Percentiles rank a stretch among this genome's conserved stretches.
Conservation (phyloP, 768 basidiomycete species). For the Boletus reticulatus region DNA sequence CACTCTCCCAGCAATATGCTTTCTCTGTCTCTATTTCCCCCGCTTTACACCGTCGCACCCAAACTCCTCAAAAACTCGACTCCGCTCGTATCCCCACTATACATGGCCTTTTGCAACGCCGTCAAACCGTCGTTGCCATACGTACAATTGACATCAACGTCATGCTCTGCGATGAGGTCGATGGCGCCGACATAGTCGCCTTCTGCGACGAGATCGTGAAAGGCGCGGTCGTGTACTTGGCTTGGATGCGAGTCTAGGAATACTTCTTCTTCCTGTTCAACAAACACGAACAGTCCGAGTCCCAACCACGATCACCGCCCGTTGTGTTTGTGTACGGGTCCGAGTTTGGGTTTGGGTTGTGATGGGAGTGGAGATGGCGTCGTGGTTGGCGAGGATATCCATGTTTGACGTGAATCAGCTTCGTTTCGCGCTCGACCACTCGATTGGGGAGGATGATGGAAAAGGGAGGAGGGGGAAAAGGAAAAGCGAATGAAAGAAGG, state of each 20-base stretch:
- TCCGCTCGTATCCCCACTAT: constrained; percentile 18
- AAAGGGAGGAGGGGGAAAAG: neutral
- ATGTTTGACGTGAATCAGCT: neutral
- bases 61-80: constrained; percentile 17
- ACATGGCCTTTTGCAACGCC: constrained; percentile 24
- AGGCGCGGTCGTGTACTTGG: constrained; percentile 20
- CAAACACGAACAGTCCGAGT: too few relatives aligned
- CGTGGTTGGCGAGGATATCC: neutral
- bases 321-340: too few relatives aligned
- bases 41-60: constrained; percentile 16
- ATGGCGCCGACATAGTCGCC: constrained; percentile 20
- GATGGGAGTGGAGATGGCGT: too few relatives aligned
- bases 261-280: constrained; percentile 22
- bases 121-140: constrained; percentile 19
- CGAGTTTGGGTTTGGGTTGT: too few relatives aligned
- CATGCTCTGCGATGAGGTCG: constrained; percentile 17
- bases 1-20: too few relatives aligned
- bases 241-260: constrained; percentile 16
- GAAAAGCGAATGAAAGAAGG: neutral
- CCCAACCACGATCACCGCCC: too few relatives aligned
- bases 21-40: too few relatives aligned
- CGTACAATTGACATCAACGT: constrained; percentile 20
- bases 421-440: neutral
- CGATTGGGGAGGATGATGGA: too few relatives aligned
- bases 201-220: constrained; percentile 23